Evolutionary conservation across 208 protist species (phyloP), one percentile per base, ranked within the genome.

Genomic region (Crithidia acanthocephali): DNA sequence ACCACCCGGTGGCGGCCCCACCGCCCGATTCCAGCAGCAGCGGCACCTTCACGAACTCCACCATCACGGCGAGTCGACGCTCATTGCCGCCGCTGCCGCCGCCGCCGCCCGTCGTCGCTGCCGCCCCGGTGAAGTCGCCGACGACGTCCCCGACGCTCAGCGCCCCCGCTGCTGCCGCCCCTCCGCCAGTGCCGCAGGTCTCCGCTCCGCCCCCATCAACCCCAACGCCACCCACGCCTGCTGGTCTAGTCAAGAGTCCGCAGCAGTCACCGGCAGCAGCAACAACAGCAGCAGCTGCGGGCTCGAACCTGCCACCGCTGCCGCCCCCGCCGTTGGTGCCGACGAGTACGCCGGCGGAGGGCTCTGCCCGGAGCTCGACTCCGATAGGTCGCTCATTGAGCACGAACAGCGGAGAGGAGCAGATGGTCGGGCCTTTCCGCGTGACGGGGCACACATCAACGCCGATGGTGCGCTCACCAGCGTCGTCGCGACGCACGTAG

Each of bases 391-490:
- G 47, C 47, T 66, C 61, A 2, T 20, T 66, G 37, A 71, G 50
- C 52, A 68, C 62, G 48, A 70, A 73, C 58, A 64, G 63, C 27
- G 47, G 61, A 9, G 66, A 60, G 18, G 67, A 55, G 51, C 51
- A 59, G 64, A 68, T 77, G 59, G 72, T 84, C 11, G 87, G 76
- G 10, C 79, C 84, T 2, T 85, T 90, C 40, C 51, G 77, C 0
- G 84, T 95, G 44, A 67, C 72, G 10, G 84, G 90, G 20, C 86
- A 93, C 73, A 92, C 90, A 11, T 91, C 90, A 0, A 78, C 77
- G 40, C 87, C 86, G 45, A 85, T 93, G 81, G 82, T 92, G 47
- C 70, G 76, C 37, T 79, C 76, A 6, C 27, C 68, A 22, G 59
- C 74, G 22, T 74, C 48, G 37, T 74, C 68, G 42, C 44, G 58